These are phyloP conservation scores for Pleomassaria siparia DNA, from an alignment of 2,329 filamentous ascomycete genomes.

Conservation along the genomic window DNA sequence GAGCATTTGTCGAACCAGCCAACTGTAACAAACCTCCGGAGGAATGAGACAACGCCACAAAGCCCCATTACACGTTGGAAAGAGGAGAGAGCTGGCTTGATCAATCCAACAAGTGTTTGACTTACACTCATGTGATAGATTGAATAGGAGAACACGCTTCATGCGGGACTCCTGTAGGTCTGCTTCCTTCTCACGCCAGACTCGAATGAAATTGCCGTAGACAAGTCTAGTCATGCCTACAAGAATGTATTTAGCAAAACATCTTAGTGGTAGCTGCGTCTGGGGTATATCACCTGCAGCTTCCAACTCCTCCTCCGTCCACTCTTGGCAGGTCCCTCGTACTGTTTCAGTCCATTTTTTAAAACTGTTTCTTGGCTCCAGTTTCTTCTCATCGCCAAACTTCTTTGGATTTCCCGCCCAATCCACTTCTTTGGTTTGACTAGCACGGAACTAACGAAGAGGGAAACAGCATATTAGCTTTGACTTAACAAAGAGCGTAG, in stretches of 20 bases:
- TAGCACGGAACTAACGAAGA: no score
- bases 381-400: not conserved
- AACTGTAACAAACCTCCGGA: no score
- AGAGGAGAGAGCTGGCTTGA: no score
- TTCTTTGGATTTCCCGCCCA: constrained; percentile 10
- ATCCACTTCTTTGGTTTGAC: constrained; percentile 7
- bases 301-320: constrained; percentile 4
- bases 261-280: no score
- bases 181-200: constrained; percentile 13
- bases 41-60: no score
- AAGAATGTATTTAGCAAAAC: no score
- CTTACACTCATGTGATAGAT: constrained; percentile 50
- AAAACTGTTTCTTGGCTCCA: constrained; percentile 8
- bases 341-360: constrained; percentile 8
- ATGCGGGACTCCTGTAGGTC: constrained; percentile 6
- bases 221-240: constrained; percentile 8
- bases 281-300: not conserved
- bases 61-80: no score
- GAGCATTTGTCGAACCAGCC: no score
- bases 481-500: no score
- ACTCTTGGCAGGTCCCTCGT: constrained; percentile 2
- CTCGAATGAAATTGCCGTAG: constrained; percentile 9
- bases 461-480: no score
- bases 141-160: constrained; percentile 9
- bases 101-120: not conserved